Evolutionary conservation across 1,284 basidiomycete species (phyloP).

Genomic region (Sporisorium iseilematis-ciliati): DNA sequence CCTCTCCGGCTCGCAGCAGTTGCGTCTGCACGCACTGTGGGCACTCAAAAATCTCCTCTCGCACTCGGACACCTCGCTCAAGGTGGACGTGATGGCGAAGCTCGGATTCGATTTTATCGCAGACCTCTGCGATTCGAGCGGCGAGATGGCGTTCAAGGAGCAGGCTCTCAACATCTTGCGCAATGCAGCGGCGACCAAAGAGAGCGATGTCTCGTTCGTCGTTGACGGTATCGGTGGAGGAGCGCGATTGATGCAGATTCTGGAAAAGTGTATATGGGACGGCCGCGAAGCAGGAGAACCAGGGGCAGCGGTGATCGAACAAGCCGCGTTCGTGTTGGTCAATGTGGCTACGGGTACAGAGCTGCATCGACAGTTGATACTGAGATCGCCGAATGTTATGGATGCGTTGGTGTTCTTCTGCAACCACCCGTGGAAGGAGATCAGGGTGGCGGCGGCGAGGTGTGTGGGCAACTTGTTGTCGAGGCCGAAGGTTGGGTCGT

Average conservation of each 20-base stretch:
- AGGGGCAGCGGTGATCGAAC: conserved; percentile 52
- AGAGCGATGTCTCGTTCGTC: conserved; percentile 55
- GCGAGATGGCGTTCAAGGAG: conserved; percentile 52
- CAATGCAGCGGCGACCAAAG: conserved; percentile 51
- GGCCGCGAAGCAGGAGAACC: conserved; percentile 36
- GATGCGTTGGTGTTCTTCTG: conserved; percentile 58
- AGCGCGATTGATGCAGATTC: conserved; percentile 39
- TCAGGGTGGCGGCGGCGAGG: conserved; percentile 43
- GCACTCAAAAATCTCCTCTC: conserved; percentile 66
- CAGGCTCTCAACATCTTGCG: conserved; percentile 65
- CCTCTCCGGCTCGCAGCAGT: conserved; percentile 36
- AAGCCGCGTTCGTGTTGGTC: conserved; percentile 60
- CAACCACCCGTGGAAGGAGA: conserved; percentile 48
- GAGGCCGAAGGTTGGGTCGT: conserved; percentile 10
- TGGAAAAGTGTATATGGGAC: conserved; percentile 60
- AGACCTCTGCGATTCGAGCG: conserved; percentile 19
- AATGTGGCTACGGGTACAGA: conserved; percentile 64
- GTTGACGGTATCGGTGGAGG: conserved; percentile 53
- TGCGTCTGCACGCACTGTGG: conserved; percentile 63
- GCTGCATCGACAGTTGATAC: conserved; percentile 36
- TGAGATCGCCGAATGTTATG: conserved; percentile 56
- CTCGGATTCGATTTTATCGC: conserved; percentile 41
- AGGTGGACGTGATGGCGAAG: conserved; percentile 44
- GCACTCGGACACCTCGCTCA: conserved; percentile 42
- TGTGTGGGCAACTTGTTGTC: conserved; percentile 43